phyloP scores from a whole-genome alignment of 176 grass and related monocot genomes.

The Thinopyrum elongatum region DNA sequence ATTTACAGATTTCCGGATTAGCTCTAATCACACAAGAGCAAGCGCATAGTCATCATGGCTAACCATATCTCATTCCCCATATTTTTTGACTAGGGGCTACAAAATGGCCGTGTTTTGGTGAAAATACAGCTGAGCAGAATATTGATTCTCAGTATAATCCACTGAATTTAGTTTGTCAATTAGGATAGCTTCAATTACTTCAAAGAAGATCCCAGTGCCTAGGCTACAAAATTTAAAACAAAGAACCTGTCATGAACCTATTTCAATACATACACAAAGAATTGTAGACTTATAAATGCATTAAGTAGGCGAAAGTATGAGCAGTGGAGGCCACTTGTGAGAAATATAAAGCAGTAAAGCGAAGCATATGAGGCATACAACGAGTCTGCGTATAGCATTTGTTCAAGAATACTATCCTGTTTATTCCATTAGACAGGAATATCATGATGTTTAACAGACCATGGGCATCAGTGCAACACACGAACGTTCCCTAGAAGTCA shows the following conservation, averaged over 20 bases:
- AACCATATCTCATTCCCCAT: conserved; percentile 16
- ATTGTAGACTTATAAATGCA: background rate
- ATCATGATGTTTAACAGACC: background rate
- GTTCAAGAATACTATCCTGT: background rate
- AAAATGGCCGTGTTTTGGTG: background rate
- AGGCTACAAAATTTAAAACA: conserved; percentile 43
- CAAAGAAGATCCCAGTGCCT: background rate
- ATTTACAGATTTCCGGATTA: conserved; percentile 23
- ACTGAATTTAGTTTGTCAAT: conserved; percentile 7
- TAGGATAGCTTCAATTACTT: conserved; percentile 38
- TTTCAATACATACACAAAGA: background rate
- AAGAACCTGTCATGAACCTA: conserved; percentile 25
- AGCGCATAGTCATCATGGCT: background rate
- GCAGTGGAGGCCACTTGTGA: background rate
- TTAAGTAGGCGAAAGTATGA: background rate
- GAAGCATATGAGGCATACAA: background rate
- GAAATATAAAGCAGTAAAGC: background rate
- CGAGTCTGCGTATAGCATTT: background rate
- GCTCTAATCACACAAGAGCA: conserved; percentile 22
- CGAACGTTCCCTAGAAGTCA: background rate
- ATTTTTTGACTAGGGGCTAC: conserved; percentile 4
- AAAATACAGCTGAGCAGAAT: conserved; percentile 22
- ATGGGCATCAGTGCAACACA: background rate
- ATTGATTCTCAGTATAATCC: background rate
- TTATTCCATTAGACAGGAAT: background rate